Percentiles rank a stretch among this genome's conserved stretches.
Conservation (phyloP, 805 yeast species). For the Teunomyces cretensis region DNA sequence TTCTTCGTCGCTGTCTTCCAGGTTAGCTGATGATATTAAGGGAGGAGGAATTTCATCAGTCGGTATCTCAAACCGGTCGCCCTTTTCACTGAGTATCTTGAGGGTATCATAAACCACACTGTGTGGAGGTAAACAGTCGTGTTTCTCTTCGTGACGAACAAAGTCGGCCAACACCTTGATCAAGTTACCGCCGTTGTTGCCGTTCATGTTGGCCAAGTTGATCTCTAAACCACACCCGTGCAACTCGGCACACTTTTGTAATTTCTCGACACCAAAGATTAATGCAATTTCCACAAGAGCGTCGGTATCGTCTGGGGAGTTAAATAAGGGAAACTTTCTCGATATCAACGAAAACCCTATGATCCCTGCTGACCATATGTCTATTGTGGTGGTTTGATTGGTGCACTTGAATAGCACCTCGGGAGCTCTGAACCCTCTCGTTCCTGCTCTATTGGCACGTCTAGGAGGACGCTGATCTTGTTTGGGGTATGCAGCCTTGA, state of each 20-base stretch:
- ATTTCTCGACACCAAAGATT: constrained; percentile 71
- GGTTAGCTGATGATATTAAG: neutral
- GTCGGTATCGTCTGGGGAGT: constrained; percentile 90
- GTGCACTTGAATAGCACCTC: constrained; percentile 87
- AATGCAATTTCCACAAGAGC: constrained; percentile 83
- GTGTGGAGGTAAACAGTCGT: constrained; percentile 65
- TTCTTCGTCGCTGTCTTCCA: constrained; percentile 13
- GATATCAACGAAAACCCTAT: constrained; percentile 75
- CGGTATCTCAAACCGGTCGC: constrained; percentile 32
- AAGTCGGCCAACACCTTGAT: constrained; percentile 28
- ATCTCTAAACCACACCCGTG: constrained; percentile 88
- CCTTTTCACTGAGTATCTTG: constrained; percentile 41
- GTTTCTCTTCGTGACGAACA: constrained; percentile 44
- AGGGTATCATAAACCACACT: constrained; percentile 71
- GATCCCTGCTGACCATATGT: constrained; percentile 92
- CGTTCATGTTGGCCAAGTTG: constrained; percentile 18
- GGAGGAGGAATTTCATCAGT: constrained; percentile 2
- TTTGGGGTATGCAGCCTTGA: constrained; percentile 67
- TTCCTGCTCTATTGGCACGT: constrained; percentile 96
- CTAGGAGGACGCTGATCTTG: constrained; percentile 86
- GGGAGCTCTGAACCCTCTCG: constrained; percentile 93
- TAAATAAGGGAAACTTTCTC: constrained; percentile 88
- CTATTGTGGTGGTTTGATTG: constrained; percentile 77
- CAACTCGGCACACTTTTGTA: constrained; percentile 73
- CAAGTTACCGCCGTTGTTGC: constrained; percentile 30